These are phyloP conservation scores for Coemansia sp. DNA, from an alignment of 192 early-diverging fungal species.

Conservation along the genomic window DNA sequence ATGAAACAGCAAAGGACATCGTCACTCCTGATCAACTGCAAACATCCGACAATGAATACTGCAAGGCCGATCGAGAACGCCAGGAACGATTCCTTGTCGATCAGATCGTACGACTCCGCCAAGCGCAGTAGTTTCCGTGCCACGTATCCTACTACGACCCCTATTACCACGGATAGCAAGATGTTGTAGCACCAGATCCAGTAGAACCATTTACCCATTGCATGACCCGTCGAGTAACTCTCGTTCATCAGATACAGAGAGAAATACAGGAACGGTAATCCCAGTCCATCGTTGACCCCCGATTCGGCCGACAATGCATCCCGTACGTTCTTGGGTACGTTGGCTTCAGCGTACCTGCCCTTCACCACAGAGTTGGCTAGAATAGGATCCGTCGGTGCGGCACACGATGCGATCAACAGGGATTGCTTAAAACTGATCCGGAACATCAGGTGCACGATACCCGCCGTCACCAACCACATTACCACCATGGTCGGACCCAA, in stretches of 20 bases:
- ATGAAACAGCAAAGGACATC: conserved; percentile 77
- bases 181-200: conserved; percentile 83
- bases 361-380: conserved; percentile 93
- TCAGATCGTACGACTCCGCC: conserved; percentile 69
- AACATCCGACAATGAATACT: conserved; percentile 64
- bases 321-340: conserved; percentile 80
- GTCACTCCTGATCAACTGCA: conserved; percentile 71
- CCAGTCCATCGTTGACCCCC: conserved; percentile 89
- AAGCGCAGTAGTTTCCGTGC: conserved; percentile 71
- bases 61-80: conserved; percentile 81
- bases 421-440: conserved; percentile 53
- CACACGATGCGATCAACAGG: conserved; percentile 79
- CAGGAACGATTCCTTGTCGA: conserved; percentile 90
- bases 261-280: conserved; percentile 76
- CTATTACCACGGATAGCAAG: conserved; percentile 71
- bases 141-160: conserved; percentile 69
- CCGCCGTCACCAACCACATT: conserved; percentile 78
- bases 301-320: conserved; percentile 80
- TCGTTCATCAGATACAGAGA: conserved; percentile 67
- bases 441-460: conserved; percentile 59
- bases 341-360: conserved; percentile 89
- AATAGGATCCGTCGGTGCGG: conserved; percentile 93
- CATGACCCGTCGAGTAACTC: conserved; percentile 55
- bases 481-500: conserved; percentile 78
- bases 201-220: conserved; percentile 80